Conservation (phyloP, 2,329 filamentous ascomycete species). For the Aspergillus awamori region DNA sequence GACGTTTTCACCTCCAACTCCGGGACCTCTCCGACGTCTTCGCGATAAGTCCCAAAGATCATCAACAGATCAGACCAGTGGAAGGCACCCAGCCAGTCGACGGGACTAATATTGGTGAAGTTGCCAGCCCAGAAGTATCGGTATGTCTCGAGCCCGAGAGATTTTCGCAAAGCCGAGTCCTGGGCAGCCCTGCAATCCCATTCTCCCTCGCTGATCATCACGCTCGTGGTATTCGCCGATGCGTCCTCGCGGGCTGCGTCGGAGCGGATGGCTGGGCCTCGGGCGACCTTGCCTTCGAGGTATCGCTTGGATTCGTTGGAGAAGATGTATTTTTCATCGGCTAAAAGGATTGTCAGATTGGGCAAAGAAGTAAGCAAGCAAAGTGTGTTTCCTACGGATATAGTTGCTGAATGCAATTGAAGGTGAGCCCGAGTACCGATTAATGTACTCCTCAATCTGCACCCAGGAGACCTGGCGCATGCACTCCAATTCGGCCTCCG, state of each 20-base stretch:
- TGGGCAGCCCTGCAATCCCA: conserved; percentile 16
- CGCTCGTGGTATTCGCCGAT: conserved; percentile 19
- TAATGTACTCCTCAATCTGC: conserved; percentile 32
- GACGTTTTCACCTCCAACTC: conserved; percentile 22
- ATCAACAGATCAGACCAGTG: conserved; percentile 37
- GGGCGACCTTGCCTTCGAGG: neutral
- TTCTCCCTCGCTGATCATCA: conserved; percentile 8
- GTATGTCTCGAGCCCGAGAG: conserved; percentile 34
- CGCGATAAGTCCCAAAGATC: conserved; percentile 26
- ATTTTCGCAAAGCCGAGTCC: conserved; percentile 12
- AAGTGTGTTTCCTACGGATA: neutral
- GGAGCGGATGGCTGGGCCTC: conserved; percentile 19
- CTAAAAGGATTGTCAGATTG: neutral
- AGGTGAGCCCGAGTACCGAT: conserved; percentile 26
- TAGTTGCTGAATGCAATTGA: conserved; percentile 24
- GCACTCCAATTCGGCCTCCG: conserved; percentile 30
- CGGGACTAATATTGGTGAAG: conserved; percentile 46
- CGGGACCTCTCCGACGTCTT: conserved; percentile 16
- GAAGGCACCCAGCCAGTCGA: conserved; percentile 48
- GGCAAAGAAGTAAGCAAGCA: fast-evolving
- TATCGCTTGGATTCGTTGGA: conserved; percentile 27
- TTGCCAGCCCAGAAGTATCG: conserved; percentile 47
- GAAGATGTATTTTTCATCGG: conserved; percentile 34
- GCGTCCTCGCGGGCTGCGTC: conserved; percentile 20
- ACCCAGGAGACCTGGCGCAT: conserved; percentile 31